Percentiles rank a stretch among this genome's conserved stretches.
phyloP scores from a whole-genome alignment of 2,329 filamentous ascomycete species.

The Ciborinia camelliae region DNA sequence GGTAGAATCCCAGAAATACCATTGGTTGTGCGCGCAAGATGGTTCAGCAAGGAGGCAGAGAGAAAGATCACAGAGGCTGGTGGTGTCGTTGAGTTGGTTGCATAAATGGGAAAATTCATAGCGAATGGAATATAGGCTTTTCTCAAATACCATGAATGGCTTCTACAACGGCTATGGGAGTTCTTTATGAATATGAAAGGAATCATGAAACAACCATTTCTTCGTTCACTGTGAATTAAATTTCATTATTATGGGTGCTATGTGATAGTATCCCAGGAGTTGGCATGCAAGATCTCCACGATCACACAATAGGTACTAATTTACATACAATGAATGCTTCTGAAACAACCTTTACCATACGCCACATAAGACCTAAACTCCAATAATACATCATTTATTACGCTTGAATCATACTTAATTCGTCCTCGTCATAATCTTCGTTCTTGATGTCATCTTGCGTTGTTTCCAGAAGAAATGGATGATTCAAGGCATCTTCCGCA shows the following conservation, averaged over 20 bases:
- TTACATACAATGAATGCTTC: constrained; percentile 26
- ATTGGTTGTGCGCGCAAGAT: constrained; percentile 90
- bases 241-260: constrained; percentile 22
- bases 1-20: constrained; percentile 91
- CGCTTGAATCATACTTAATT: constrained; percentile 18
- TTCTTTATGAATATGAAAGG: constrained; percentile 22
- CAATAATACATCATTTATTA: constrained; percentile 2
- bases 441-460: constrained; percentile 48
- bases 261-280: constrained; percentile 23
- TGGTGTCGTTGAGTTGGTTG: constrained; percentile 92
- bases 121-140: constrained; percentile 23
- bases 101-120: constrained; percentile 52
- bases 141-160: constrained; percentile 19
- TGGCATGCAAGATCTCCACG: constrained; percentile 16
- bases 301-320: constrained; percentile 20
- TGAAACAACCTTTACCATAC: constrained; percentile 17
- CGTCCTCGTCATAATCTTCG: constrained; percentile 44
- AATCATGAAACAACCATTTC: constrained; percentile 17
- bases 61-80: constrained; percentile 98
- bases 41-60: constrained; percentile 94
- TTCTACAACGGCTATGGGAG: constrained; percentile 22
- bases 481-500: constrained; percentile 68
- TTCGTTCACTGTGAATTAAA: constrained; percentile 17
- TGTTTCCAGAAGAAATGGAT: constrained; percentile 60
- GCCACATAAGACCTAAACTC: constrained; percentile 13